Conservation (phyloP, 192 early-diverging fungal species). For the Umbelopsis isabellina region DNA sequence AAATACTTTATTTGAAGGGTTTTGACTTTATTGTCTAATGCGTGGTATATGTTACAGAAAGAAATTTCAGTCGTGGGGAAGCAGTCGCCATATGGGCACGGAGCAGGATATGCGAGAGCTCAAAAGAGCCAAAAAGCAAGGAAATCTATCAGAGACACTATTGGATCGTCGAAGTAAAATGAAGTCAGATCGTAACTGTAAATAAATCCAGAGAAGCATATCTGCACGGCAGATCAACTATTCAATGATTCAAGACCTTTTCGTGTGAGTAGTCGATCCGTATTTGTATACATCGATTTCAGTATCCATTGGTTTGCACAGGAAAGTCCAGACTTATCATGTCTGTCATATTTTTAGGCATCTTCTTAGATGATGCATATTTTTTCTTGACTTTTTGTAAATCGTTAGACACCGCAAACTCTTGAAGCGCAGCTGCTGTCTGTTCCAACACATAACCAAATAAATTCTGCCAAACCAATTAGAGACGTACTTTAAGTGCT, state of each 20-base stretch:
- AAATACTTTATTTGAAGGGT: background rate
- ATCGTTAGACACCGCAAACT: slow-evolving; percentile 56
- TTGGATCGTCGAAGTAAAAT: slow-evolving; percentile 81
- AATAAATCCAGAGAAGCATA: slow-evolving; percentile 45
- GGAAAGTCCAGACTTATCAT: slow-evolving; percentile 44
- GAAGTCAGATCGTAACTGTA: slow-evolving; percentile 85
- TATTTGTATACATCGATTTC: background rate
- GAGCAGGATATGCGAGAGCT: slow-evolving; percentile 57
- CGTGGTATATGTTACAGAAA: slow-evolving; percentile 47
- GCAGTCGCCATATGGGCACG: slow-evolving; percentile 59
- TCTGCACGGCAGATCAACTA: background rate
- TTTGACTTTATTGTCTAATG: background rate
- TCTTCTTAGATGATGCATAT: slow-evolving; percentile 52
- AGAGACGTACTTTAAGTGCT: background rate
- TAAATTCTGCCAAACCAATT: slow-evolving; percentile 44
- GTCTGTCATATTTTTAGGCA: slow-evolving; percentile 52
- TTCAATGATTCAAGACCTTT: background rate
- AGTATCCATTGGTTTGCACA: slow-evolving; percentile 19
- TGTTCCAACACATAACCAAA: slow-evolving; percentile 55
- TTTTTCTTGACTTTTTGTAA: slow-evolving; percentile 61
- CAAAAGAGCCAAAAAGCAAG: slow-evolving; percentile 69
- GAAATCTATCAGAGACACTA: slow-evolving; percentile 72
- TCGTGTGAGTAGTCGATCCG: background rate
- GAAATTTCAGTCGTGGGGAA: slow-evolving; percentile 77
- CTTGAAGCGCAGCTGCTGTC: slow-evolving; percentile 55